These are phyloP conservation scores for Ramaria rubella DNA, from an alignment of 768 basidiomycete genomes.

Conservation along the genomic window DNA sequence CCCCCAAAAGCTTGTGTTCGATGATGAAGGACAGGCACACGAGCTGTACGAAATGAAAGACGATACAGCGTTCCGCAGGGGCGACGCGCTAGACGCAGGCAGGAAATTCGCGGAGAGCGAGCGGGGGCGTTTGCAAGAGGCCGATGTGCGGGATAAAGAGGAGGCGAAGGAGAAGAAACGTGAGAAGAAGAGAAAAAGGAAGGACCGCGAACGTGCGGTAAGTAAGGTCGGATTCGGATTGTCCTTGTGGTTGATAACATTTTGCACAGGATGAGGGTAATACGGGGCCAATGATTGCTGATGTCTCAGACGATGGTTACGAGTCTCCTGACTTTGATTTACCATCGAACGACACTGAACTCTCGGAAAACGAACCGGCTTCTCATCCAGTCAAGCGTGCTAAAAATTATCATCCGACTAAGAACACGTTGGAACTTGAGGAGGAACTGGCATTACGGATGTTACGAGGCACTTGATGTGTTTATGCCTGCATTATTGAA, in stretches of 20 bases:
- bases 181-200: constrained; percentile 90
- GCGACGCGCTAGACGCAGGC: constrained; percentile 59
- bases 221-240: constrained; percentile 14
- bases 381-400: constrained; percentile 27
- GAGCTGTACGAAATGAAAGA: constrained; percentile 79
- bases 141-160: constrained; percentile 70
- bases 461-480: too few relatives aligned
- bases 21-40: constrained; percentile 78
- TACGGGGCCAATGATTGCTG: constrained; percentile 28
- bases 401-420: constrained; percentile 17
- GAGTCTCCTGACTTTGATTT: constrained; percentile 66
- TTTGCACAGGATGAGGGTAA: constrained; percentile 20
- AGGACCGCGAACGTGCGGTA: constrained; percentile 59
- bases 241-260: constrained; percentile 9
- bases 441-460: constrained; percentile 62
- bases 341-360: too few relatives aligned
- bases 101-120: constrained; percentile 67
- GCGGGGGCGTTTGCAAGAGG: constrained; percentile 59
- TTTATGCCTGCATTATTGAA: too few relatives aligned
- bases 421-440: constrained; percentile 39
- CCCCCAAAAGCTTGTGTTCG: constrained; percentile 78
- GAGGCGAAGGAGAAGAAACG: constrained; percentile 81
- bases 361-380: constrained; percentile 21
- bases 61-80: constrained; percentile 54
- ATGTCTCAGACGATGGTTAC: constrained; percentile 55